Evolutionary conservation across 352 stramenopile genomes (phyloP).

Genomic region (Pythium brassicae): DNA sequence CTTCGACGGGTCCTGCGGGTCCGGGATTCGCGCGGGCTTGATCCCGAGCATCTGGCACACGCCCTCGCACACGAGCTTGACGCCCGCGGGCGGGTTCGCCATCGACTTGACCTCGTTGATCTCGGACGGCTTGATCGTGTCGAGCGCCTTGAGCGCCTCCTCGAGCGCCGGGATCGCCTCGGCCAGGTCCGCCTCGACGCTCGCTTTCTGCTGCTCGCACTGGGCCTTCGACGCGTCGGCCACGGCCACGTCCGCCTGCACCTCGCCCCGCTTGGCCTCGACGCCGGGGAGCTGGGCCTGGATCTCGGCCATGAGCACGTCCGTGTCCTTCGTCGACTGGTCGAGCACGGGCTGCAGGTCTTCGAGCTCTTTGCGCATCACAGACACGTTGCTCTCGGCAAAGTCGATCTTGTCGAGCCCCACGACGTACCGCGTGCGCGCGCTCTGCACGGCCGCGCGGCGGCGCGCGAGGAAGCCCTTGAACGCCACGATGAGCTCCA

Average conservation of each 20-base stretch:
- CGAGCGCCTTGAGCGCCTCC: conserved; percentile 90
- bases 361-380: conserved; percentile 93
- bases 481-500: conserved; percentile 94
- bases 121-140: conserved; percentile 90
- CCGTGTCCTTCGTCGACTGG: conserved; percentile 89
- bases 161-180: conserved; percentile 91
- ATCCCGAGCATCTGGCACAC: conserved; percentile 95
- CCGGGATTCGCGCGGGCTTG: conserved; percentile 89
- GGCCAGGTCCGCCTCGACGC: conserved; percentile 87
- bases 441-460: conserved; percentile 77
- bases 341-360: conserved; percentile 92
- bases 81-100: conserved; percentile 88
- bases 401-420: conserved; percentile 94
- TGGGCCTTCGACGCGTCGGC: conserved; percentile 81
- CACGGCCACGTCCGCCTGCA: conserved; percentile 78
- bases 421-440: conserved; percentile 85
- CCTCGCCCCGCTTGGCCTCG: conserved; percentile 71
- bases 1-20: conserved; percentile 88
- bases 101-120: conserved; percentile 94
- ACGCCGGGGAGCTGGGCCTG: conserved; percentile 89
- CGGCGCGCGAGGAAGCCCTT: conserved; percentile 86
- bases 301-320: conserved; percentile 93
- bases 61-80: conserved; percentile 92
- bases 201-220: conserved; percentile 88
- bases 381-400: conserved; percentile 89